Evolutionary conservation across 768 basidiomycete species (phyloP).

Genomic region (Hydnomerulius pinastri): DNA sequence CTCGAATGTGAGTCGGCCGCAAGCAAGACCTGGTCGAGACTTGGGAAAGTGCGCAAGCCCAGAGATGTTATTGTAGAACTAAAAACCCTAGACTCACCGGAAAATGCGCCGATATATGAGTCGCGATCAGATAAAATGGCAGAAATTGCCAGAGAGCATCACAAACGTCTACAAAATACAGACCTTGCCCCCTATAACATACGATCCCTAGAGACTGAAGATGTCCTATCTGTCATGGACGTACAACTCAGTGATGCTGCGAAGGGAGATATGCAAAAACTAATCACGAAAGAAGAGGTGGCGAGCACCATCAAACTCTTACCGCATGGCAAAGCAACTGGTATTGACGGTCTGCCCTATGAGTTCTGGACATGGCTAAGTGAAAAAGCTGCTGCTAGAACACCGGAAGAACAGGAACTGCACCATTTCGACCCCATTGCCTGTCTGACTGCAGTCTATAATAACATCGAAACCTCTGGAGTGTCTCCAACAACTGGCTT

Average conservation of each 20-base stretch:
- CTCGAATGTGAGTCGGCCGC: slow-evolving; percentile 5
- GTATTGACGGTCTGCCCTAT: slow-evolving; percentile 27
- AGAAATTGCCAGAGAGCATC: slow-evolving; percentile 16
- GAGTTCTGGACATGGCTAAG: slow-evolving; percentile 26
- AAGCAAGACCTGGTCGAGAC: slow-evolving; percentile 20
- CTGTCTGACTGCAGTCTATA: slow-evolving; percentile 1
- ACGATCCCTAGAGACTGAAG: no score
- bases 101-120: background rate
- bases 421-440: slow-evolving; percentile 10
- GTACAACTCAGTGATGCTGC: background rate
- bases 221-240: background rate
- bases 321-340: slow-evolving; percentile 22
- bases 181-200: background rate
- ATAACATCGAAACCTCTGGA: slow-evolving; percentile 32
- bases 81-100: no score
- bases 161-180: slow-evolving; percentile 24
- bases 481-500: slow-evolving; percentile 16
- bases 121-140: slow-evolving; percentile 31
- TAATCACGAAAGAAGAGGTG: slow-evolving; percentile 21
- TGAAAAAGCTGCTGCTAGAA: no score
- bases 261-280: background rate
- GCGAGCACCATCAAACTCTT: slow-evolving; percentile 3
- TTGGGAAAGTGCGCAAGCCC: slow-evolving; percentile 6
- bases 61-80: slow-evolving; percentile 22
- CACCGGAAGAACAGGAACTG: background rate